phyloP scores from a whole-genome alignment of 176 grass and related monocot species.

The Hsuehochloa calcarea region DNA sequence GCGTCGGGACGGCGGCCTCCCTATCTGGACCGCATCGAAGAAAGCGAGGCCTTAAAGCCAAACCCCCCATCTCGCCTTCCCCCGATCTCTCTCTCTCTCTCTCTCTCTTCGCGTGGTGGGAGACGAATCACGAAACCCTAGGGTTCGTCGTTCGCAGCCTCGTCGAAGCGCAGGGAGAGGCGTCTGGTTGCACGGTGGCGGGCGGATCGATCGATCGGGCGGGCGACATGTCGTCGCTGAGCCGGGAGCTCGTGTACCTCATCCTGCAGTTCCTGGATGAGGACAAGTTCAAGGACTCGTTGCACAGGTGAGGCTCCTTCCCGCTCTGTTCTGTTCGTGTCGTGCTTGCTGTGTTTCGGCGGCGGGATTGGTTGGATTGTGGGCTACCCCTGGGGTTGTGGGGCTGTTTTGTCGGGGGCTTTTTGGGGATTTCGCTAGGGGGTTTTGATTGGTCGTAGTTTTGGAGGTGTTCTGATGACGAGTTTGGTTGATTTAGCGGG shows the following conservation, averaged over 20 bases:
- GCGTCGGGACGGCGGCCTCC: too few relatives aligned
- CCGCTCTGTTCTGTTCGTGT: neutral
- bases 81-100: neutral
- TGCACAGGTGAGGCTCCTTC: slow-evolving; percentile 56
- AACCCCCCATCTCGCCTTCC: slow-evolving; percentile 19
- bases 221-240: slow-evolving; percentile 71
- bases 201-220: slow-evolving; percentile 34
- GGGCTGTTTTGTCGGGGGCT: too few relatives aligned
- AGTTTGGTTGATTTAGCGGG: too few relatives aligned
- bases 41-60: slow-evolving; percentile 63
- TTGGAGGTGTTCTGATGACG: too few relatives aligned
- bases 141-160: slow-evolving; percentile 6
- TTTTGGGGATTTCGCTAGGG: too few relatives aligned
- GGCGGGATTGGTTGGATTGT: too few relatives aligned
- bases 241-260: slow-evolving; percentile 93
- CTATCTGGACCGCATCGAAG: slow-evolving; percentile 89
- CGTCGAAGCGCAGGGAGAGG: neutral
- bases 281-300: slow-evolving; percentile 92
- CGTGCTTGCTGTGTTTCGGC: too few relatives aligned
- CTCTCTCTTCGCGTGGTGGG: neutral
- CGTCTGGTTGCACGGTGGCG: neutral
- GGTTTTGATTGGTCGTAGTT: too few relatives aligned
- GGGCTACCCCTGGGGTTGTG: too few relatives aligned
- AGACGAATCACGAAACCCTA: slow-evolving; percentile 62
- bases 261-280: slow-evolving; percentile 99